These are phyloP conservation scores for Hirsutella rhossiliensis DNA, from an alignment of 2,329 filamentous ascomycete species.

Conservation along the genomic window DNA sequence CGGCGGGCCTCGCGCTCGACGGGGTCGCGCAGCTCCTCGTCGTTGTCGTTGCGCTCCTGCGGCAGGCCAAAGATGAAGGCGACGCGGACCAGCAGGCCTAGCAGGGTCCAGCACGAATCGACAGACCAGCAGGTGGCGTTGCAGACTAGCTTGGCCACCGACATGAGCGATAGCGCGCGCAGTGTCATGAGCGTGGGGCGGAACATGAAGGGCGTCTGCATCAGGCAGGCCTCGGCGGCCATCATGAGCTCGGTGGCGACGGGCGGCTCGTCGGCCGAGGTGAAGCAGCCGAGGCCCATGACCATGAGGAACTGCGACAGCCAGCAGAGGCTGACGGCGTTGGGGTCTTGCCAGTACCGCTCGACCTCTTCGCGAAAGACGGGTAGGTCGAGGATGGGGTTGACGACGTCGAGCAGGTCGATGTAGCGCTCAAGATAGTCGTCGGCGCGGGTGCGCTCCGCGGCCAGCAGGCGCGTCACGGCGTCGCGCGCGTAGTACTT, in stretches of 20 bases:
- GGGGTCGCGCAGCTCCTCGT: slow-evolving; percentile 10
- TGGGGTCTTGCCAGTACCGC: slow-evolving; percentile 19
- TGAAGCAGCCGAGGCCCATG: slow-evolving; percentile 20
- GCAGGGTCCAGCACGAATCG: slow-evolving; percentile 22
- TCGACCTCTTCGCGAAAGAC: slow-evolving; percentile 17
- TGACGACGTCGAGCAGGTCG: slow-evolving; percentile 19
- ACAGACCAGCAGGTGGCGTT: slow-evolving; percentile 24
- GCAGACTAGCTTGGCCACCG: slow-evolving; percentile 23
- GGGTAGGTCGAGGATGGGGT: slow-evolving; percentile 19
- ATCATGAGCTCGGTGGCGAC: slow-evolving; percentile 22
- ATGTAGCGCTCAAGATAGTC: slow-evolving; percentile 17
- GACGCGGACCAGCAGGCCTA: slow-evolving; percentile 20
- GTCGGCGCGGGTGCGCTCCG: slow-evolving; percentile 13
- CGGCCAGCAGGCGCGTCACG: slow-evolving; percentile 16
- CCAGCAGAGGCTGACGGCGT: slow-evolving; percentile 17
- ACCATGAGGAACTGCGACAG: slow-evolving; percentile 23
- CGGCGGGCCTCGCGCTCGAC: slow-evolving; percentile 15
- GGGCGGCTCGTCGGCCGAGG: slow-evolving; percentile 16
- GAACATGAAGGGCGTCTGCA: slow-evolving; percentile 25
- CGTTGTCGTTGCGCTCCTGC: slow-evolving; percentile 13
- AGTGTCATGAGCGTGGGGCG: slow-evolving; percentile 20
- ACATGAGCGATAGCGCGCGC: slow-evolving; percentile 18
- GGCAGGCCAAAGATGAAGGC: slow-evolving; percentile 22
- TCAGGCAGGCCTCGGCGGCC: slow-evolving; percentile 23
- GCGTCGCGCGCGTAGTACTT: slow-evolving; percentile 20